Conservation (phyloP, 1,284 basidiomycete species). For the Phlebopus sp. region DNA sequence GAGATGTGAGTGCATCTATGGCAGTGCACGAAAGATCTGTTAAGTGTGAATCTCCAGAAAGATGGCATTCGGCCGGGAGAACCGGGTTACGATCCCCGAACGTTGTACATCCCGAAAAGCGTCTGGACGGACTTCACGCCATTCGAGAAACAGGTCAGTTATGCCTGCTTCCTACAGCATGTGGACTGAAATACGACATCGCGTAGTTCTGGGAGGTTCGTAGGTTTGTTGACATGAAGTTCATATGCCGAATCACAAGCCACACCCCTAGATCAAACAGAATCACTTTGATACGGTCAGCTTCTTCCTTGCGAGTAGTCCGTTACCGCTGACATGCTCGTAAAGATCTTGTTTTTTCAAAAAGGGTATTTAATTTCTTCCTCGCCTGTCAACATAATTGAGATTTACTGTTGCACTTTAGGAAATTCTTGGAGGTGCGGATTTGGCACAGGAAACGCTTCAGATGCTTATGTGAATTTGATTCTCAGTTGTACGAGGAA, state of each 20-base stretch:
- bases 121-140: constrained; percentile 89
- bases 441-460: not conserved
- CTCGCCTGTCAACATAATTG: constrained; percentile 1
- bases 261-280: constrained; percentile 72
- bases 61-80: constrained; percentile 79
- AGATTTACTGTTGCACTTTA: constrained; percentile 20
- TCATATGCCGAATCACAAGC: not conserved
- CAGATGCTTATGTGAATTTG: constrained; percentile 19
- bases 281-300: constrained; percentile 86
- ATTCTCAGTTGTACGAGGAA: constrained; percentile 83
- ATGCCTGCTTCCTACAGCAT: not conserved
- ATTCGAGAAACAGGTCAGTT: constrained; percentile 85
- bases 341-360: constrained; percentile 91
- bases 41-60: constrained; percentile 51
- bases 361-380: constrained; percentile 64
- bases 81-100: constrained; percentile 91
- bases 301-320: constrained; percentile 3
- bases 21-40: not conserved
- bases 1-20: constrained; percentile 54
- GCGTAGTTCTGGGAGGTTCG: constrained; percentile 85
- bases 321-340: constrained; percentile 12
- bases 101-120: constrained; percentile 76
- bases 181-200: not conserved
- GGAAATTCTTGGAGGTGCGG: constrained; percentile 69
- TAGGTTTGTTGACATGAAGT: not conserved